These are phyloP conservation scores for Fomitopsis pulvina DNA, from an alignment of 768 basidiomycete genomes.

Conservation along the genomic window DNA sequence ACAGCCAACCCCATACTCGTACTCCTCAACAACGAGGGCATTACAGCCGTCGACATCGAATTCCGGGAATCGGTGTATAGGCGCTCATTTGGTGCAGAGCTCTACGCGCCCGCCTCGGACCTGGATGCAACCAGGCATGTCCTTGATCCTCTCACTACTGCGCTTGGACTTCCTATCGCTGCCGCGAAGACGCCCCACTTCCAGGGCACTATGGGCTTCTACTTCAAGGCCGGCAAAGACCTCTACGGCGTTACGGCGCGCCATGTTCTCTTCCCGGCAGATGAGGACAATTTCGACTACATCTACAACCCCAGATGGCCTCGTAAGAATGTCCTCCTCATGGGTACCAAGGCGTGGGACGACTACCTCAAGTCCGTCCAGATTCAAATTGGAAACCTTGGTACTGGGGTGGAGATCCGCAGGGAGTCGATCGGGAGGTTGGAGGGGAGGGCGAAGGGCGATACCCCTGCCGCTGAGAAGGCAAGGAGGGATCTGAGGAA, in stretches of 20 bases:
- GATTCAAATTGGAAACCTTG: constrained; percentile 2
- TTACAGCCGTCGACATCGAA: constrained; percentile 7
- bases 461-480: background rate
- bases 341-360: constrained; percentile 9
- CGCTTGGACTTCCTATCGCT: constrained; percentile 32
- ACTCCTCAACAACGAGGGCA: constrained; percentile 3
- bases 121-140: background rate
- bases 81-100: background rate
- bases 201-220: constrained; percentile 7
- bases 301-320: background rate
- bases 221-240: constrained; percentile 4
- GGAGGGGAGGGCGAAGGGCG: background rate
- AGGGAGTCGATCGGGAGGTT: constrained; percentile 4
- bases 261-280: constrained; percentile 8
- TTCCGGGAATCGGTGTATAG: constrained; percentile 5
- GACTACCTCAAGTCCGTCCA: constrained; percentile 6
- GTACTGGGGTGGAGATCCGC: background rate
- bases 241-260: constrained; percentile 3
- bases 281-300: background rate
- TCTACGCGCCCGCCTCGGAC: background rate
- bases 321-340: constrained; percentile 8
- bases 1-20: background rate
- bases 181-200: constrained; percentile 7
- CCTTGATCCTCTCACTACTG: constrained; percentile 26
- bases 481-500: constrained; percentile 5